A percentile compares a stretch with the other conserved stretches of the same genome.
These are phyloP conservation scores for Kentomonas sorsogonicus DNA, from an alignment of 208 protist genomes.

Conservation along the genomic window DNA sequence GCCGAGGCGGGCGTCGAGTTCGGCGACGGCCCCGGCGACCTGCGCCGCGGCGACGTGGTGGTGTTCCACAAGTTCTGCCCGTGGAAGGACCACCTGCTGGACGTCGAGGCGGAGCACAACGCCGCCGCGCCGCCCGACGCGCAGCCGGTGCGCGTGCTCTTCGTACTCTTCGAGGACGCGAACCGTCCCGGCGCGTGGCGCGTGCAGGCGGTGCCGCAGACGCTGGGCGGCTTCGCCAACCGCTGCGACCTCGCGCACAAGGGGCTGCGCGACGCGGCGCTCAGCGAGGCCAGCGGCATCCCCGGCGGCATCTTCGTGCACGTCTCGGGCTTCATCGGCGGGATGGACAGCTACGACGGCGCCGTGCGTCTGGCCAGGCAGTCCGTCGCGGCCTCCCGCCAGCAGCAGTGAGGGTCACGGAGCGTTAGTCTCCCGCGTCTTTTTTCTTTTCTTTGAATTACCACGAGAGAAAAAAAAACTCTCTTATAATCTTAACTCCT, in stretches of 20 bases:
- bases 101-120: conserved; percentile 71
- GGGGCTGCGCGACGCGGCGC: conserved; percentile 90
- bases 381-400: conserved; percentile 44
- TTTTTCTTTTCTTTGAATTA: no score
- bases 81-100: conserved; percentile 93
- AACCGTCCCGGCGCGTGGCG: conserved; percentile 90
- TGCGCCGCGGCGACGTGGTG: conserved; percentile 83
- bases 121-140: neutral
- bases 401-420: neutral
- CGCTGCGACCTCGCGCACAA: conserved; percentile 89
- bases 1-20: conserved; percentile 27
- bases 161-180: conserved; percentile 87
- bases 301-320: conserved; percentile 93
- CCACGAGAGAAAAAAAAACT: no score
- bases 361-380: conserved; percentile 88
- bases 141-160: conserved; percentile 41
- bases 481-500: no score
- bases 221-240: conserved; percentile 59
- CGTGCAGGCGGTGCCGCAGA: conserved; percentile 86
- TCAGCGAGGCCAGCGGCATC: conserved; percentile 81
- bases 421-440: no score
- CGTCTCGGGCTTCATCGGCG: conserved; percentile 95
- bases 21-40: conserved; percentile 44
- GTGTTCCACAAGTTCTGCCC: conserved; percentile 79
- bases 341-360: conserved; percentile 91